These are phyloP conservation scores for Arthrobotrys megalospora DNA, from an alignment of 2,329 filamentous ascomycete genomes.

Conservation along the genomic window DNA sequence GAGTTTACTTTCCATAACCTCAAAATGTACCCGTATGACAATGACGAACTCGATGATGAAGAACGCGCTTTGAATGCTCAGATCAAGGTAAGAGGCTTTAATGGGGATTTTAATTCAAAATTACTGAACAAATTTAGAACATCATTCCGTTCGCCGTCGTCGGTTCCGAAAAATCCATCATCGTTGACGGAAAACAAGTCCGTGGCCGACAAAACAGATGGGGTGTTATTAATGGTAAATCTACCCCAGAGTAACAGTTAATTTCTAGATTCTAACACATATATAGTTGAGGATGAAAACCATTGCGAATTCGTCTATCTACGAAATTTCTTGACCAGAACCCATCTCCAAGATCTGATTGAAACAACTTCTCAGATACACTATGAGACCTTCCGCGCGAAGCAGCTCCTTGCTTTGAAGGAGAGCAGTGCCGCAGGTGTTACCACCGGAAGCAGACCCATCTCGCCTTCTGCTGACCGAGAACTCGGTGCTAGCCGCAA, in stretches of 20 bases:
- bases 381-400: constrained; percentile 99
- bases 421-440: constrained; percentile 90
- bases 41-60: constrained; percentile 98
- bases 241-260: neutral
- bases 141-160: constrained; percentile 98
- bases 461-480: constrained; percentile 93
- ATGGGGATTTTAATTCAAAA: neutral
- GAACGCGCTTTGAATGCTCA: constrained; percentile 92
- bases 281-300: constrained; percentile 90
- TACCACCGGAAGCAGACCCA: constrained; percentile 83
- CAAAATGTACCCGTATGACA: constrained; percentile 99
- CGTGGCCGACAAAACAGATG: constrained; percentile 98
- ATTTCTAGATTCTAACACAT: constrained; percentile 32
- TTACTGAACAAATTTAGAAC: constrained; percentile 72
- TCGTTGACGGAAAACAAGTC: constrained; percentile 96
- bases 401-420: constrained; percentile 97
- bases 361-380: constrained; percentile 99
- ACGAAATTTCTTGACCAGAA: constrained; percentile 97
- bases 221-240: constrained; percentile 87
- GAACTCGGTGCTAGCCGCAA: constrained; percentile 87
- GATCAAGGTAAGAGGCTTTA: constrained; percentile 82
- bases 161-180: constrained; percentile 97
- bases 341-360: constrained; percentile 97
- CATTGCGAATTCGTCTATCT: constrained; percentile 99
- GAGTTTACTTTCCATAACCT: constrained; percentile 99